Evolutionary conservation across 495 filamentous ascomycete genomes (phyloP), one percentile per base, ranked within the genome.

Genomic region (Podospora fimiseda): DNA sequence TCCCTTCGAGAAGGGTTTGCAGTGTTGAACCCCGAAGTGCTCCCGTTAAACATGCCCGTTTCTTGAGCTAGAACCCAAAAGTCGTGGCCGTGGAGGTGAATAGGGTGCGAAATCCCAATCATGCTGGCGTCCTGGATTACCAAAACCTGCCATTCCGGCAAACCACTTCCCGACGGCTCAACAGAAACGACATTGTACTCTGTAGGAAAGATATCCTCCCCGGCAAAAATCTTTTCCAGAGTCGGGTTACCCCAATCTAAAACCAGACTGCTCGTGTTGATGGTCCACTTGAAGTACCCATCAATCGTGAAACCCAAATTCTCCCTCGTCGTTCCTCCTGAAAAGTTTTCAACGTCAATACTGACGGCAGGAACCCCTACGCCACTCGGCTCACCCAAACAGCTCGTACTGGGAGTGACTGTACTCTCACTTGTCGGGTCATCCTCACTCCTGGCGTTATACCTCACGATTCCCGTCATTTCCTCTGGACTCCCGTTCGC

Each of bases 381-480:
- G 9, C 43, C 56, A 9, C 57, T 38, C 4, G 64, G 64, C 44
- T 68, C 67, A 27, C 70, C 67, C 13, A 57, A 39, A 52, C 60
- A 65, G 33, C 38, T 46, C 5, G 40, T 56, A n/a, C 23, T 37
- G 14, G 41, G 14, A 11, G 27, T 22, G 38, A 72, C 58, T 40
- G 63, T 65, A 11, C 53, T 58, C 7, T 57, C 55, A n/a, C 62
- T 64, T 2, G 55, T 64, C 2, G 74, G 70, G n/a, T 65, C 52
- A 0, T 58, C 50, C 1, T 57, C 68, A 56, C 55, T 70, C 27
- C 27, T 55, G 7, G 52, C 21, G 48, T 72, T 54, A 55, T 86
- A 86, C 44, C 80, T 69, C 4, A 87, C 52, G 20, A 87, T 83
- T 3, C 78, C 83, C 11, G 57, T 71, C 51, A 80, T 81, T 51